Evolutionary conservation across 352 stramenopile genomes (phyloP), one percentile per base, ranked within the genome.

Genomic region (Phytophthora sansomeana): DNA sequence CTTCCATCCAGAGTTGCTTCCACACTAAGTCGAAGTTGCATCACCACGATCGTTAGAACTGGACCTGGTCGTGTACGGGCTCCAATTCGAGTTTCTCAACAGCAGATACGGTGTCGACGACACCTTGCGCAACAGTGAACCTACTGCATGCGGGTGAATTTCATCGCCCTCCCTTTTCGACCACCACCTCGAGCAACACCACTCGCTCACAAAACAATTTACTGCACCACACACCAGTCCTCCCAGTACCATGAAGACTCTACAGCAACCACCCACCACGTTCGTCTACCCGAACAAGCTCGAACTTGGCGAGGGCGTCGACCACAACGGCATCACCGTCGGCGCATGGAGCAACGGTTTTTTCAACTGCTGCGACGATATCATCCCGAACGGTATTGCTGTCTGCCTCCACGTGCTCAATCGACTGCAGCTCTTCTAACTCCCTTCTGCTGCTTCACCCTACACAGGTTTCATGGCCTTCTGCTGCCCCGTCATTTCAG

Each of bases 341-440:
- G 60, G 73, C 29, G 48, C 47, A 6, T 80, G 72, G 72, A 52
- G 55, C 59, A 65, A 38, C 13, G 66, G 46, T 8, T 69, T 75
- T 30, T 78, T 59, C 48, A 59, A 58, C 44, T 80, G 72, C 65
- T 67, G 67, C 39, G 57, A 69, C 41, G 56, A 70, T 52, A 53
- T 74, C 14, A 49, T 78, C 17, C 72, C 72, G 19, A 80, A 80
- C 47, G 68, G 68, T 75, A 51, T 39, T n/a, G n/a, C n/a, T n/a
- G n/a, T n/a, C n/a, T 16, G 11, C 33, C 33, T 14, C n/a, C n/a
- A n/a, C n/a, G n/a, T n/a, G n/a, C n/a, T n/a, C n/a, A n/a, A n/a
- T n/a, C n/a, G n/a, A n/a, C n/a, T n/a, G 38, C 38, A 11, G 6
- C 5, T 44, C n/a, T 44, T 19, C 38, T 44, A 44, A 44, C 38